These are phyloP conservation scores for Candida insectorum DNA, from an alignment of 805 yeast genomes.

Conservation along the genomic window DNA sequence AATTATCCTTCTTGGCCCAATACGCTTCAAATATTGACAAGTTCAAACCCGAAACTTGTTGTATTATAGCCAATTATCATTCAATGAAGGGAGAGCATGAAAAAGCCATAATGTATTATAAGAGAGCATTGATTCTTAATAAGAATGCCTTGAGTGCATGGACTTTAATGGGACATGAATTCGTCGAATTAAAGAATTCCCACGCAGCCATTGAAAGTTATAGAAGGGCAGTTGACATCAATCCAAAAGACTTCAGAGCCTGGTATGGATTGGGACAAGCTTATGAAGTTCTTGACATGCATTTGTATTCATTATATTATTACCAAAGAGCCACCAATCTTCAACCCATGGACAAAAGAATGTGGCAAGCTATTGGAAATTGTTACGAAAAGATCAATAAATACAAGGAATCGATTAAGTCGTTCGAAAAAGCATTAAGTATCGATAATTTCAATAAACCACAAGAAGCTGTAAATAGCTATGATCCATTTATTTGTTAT, in stretches of 20 bases:
- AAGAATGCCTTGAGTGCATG: conserved; percentile 84
- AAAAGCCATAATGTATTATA: conserved; percentile 88
- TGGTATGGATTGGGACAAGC: conserved; percentile 99
- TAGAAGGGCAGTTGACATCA: conserved; percentile 87
- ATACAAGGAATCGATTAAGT: conserved; percentile 68
- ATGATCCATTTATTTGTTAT: conserved; percentile 51
- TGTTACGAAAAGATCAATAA: conserved; percentile 81
- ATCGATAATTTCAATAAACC: conserved; percentile 34
- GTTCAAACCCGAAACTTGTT: conserved; percentile 91
- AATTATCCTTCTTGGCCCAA: conserved; percentile 84
- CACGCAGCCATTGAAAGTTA: conserved; percentile 98
- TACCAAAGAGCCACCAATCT: conserved; percentile 87
- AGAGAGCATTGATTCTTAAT: conserved; percentile 81
- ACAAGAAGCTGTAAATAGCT: conserved; percentile 9
- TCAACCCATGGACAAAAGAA: conserved; percentile 84
- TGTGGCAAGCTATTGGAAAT: conserved; percentile 95
- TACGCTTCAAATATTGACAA: conserved; percentile 77
- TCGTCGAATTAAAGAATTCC: conserved; percentile 90
- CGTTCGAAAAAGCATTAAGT: conserved; percentile 72
- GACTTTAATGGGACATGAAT: conserved; percentile 99
- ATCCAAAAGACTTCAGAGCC: conserved; percentile 85
- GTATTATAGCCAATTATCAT: conserved; percentile 90
- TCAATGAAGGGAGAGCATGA: conserved; percentile 91
- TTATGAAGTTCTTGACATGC: conserved; percentile 94
- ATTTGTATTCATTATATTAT: conserved; percentile 84